Base-by-base conservation (phyloP, 306 rosid species). In the Cicer chorassanicum region DNA sequence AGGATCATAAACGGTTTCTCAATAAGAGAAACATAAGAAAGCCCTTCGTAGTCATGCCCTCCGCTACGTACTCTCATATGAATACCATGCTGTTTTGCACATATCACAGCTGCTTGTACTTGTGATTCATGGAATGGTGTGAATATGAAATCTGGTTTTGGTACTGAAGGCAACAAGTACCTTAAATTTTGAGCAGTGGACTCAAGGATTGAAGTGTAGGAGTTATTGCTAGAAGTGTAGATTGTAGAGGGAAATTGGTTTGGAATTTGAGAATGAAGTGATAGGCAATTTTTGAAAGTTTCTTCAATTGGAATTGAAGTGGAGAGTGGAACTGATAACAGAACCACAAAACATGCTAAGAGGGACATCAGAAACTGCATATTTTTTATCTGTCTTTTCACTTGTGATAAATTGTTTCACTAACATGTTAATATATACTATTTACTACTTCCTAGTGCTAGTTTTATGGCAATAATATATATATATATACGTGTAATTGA, bases 171-270 rank as follows among this genome's bases (percentile, higher is more conserved):
- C 38, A 71, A 42, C 76, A 86, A 40, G 66, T 68, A 82, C 76
- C 96, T 74, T 40, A 88, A 86, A 63, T 92, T 92, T 70, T 88
- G 89, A 6, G 96, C 97, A 5, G 90, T 84, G 64, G 93, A 88
- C 36, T 85, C 87, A 10, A 92, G 87, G 66, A 87, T 49, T 0
- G 96, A 57, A 34, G 76, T 82, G 80, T 65, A 92, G 44, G 86
- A 64, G 9, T 78, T 45, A 67, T 86, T 82, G 24, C n/a, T 70
- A 1, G 85, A 86, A 29, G 90, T 78, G 84, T 84, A 83, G 14
- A 92, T 76, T 63, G 86, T 36, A 4, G 65, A 73, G 24, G 88
- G 66, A 74, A 85, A 84, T 55, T 84, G 87, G 19, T 84, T 66
- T 51, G 86, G 61, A 50, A 34, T 43, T 5, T 66, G 65, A 29